Base-by-base conservation (phyloP, 2,329 filamentous ascomycete species). In the Bipolaris sorokiniana region DNA sequence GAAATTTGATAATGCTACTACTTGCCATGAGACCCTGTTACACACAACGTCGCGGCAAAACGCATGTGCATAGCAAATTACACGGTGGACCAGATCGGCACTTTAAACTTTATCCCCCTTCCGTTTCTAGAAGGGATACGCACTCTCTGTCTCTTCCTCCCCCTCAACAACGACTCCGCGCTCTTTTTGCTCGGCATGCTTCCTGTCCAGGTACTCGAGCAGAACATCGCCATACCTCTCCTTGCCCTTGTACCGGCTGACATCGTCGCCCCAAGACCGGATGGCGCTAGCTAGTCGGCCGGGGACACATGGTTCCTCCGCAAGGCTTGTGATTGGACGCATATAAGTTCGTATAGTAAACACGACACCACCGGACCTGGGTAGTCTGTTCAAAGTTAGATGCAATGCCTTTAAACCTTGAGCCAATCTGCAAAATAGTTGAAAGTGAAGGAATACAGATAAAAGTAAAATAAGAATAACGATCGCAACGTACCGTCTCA, bases 341-440 rank as follows among this genome's bases (percentile, higher is more conserved):
- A 94, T 92, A 73, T 94, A 94, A 0, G 90, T 94, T 11, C 90
- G 80, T 48, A 94, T 91, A 0, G 90, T 93, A 67, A 94, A 94
- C 3, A 88, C 84, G 9, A 82, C 76, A 22, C 76, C 80, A 16
- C 80, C 80, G 36, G 77, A 77, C 33, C 77, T 70, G 3, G 80
- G 80, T 23, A 82, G 71, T 23, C 78, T 79, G 48, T 18, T 36
- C 6, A 5, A 31, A 36, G 47, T 20, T 26, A 42, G 40, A 26
- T 10, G 23, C 41, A 7, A 49, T 34, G 22, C 16, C 33, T 51
- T 18, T 36, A 26, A 26, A 10, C 7, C 5, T 20, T 33, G 26
- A 20, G 15, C 1, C 5, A 34, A 33, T 31, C 28, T 31, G 10
- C 10, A 31, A 31, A 31, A 5, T 31, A 11, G 16, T 22, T 33